These are phyloP conservation scores for Rhinocladiella similis DNA, from an alignment of 2,329 filamentous ascomycete genomes.

Conservation along the genomic window DNA sequence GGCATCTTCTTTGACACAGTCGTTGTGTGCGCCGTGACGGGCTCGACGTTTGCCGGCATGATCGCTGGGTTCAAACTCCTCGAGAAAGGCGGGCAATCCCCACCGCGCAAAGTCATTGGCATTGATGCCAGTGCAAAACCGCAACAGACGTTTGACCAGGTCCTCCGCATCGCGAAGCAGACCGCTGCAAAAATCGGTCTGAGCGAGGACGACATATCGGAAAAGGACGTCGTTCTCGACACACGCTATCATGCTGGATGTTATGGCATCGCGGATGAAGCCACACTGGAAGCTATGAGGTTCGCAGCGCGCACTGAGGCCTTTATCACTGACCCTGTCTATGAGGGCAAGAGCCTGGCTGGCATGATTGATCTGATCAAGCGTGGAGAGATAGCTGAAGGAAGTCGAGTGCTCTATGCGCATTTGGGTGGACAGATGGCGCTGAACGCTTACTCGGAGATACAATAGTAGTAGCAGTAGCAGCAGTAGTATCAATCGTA, in stretches of 20 bases:
- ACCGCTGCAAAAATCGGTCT: slow-evolving; percentile 66
- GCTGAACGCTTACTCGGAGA: background rate
- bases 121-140: slow-evolving; percentile 65
- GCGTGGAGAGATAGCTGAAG: slow-evolving; percentile 60
- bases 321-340: slow-evolving; percentile 74
- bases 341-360: slow-evolving; percentile 73
- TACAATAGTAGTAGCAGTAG: background rate
- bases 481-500: too few species aligned
- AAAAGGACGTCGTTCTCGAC: slow-evolving; percentile 63
- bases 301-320: slow-evolving; percentile 68
- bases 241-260: slow-evolving; percentile 65
- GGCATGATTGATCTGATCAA: slow-evolving; percentile 69
- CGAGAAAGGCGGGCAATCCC: slow-evolving; percentile 47
- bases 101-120: slow-evolving; percentile 60
- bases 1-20: slow-evolving; percentile 68
- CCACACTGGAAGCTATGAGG: slow-evolving; percentile 67
- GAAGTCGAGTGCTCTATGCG: slow-evolving; percentile 31
- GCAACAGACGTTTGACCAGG: slow-evolving; percentile 63
- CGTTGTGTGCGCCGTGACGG: slow-evolving; percentile 70
- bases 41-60: slow-evolving; percentile 70
- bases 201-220: slow-evolving; percentile 58
- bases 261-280: slow-evolving; percentile 67
- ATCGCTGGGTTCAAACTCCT: slow-evolving; percentile 70
- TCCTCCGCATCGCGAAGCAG: slow-evolving; percentile 64
- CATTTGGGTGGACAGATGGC: background rate